Percentiles rank a stretch among this genome's conserved stretches.
These are phyloP conservation scores for Termitomyces heimii DNA, from an alignment of 768 basidiomycete species.

Conservation along the genomic window DNA sequence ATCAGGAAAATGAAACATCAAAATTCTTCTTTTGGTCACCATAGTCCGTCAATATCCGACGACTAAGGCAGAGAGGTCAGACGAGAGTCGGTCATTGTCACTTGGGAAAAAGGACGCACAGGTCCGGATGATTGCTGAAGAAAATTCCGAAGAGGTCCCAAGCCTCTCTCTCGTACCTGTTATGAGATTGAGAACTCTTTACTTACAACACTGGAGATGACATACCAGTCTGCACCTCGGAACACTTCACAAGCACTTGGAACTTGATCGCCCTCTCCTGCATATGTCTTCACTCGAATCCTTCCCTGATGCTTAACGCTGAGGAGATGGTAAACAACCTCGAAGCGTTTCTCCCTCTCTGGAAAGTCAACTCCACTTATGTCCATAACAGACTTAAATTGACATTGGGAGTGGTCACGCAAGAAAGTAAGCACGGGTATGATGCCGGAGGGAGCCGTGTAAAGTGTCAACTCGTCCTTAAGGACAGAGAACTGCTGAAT, in stretches of 20 bases:
- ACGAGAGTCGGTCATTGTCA: not conserved
- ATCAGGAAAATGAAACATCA: conserved; percentile 5
- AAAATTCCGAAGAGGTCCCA: conserved; percentile 99
- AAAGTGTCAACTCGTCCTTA: conserved; percentile 92
- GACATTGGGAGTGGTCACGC: conserved; percentile 92
- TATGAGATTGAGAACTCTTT: not conserved
- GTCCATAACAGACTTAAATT: conserved; percentile 90
- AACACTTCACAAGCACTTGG: conserved; percentile 78
- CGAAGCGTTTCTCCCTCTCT: conserved; percentile 88
- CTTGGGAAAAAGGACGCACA: conserved; percentile 46
- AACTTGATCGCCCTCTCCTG: conserved; percentile 86
- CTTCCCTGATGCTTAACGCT: conserved; percentile 74
- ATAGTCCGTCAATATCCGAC: conserved; percentile 97
- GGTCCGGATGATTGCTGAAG: conserved; percentile 93
- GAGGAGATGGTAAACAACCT: conserved; percentile 93
- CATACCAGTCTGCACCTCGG: conserved; percentile 90
- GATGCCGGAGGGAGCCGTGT: conserved; percentile 76
- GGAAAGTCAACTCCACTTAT: conserved; percentile 96
- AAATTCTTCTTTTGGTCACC: conserved; percentile 35
- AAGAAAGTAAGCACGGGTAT: conserved; percentile 87
- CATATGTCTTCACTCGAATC: conserved; percentile 96
- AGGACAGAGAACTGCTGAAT: conserved; percentile 97
- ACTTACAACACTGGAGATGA: not conserved
- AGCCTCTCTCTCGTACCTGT: conserved; percentile 92
- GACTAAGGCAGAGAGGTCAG: conserved; percentile 39